A percentile compares a stretch with the other conserved stretches of the same genome.
Conservation (phyloP, 2,329 filamentous ascomycete species). For the Phoma sp. region DNA sequence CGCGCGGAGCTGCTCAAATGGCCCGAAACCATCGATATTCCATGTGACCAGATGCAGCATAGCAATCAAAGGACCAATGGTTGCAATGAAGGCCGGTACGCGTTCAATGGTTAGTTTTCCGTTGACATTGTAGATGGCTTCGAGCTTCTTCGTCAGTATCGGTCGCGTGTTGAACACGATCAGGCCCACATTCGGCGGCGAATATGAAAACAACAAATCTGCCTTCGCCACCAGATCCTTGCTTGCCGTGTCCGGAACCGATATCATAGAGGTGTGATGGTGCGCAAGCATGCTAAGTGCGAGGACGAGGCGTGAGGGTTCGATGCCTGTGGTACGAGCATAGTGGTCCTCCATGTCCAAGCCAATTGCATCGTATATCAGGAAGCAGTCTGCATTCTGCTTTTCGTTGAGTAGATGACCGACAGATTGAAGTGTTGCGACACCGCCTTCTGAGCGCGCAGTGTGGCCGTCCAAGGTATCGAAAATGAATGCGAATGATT, state of each 20-base stretch:
- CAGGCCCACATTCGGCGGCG: constrained; percentile 6
- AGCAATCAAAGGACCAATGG: not conserved
- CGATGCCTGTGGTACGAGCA: constrained; percentile 13
- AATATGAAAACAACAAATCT: constrained; percentile 20
- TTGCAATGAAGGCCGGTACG: constrained; percentile 13
- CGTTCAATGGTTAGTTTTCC: constrained; percentile 2
- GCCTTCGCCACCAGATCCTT: constrained; percentile 16
- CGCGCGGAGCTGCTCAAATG: constrained; percentile 10
- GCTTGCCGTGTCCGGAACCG: constrained; percentile 17
- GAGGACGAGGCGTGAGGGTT: constrained; percentile 16
- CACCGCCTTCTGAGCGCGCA: constrained; percentile 27
- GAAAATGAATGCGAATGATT: constrained; percentile 26
- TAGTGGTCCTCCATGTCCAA: constrained; percentile 28
- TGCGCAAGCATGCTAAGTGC: constrained; percentile 29
- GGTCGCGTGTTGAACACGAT: constrained; percentile 19
- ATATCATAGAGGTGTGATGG: constrained; percentile 25
- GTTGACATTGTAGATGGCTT: constrained; percentile 19
- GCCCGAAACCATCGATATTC: constrained; percentile 24
- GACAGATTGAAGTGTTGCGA: constrained; percentile 20
- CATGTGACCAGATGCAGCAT: constrained; percentile 24
- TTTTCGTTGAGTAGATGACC: constrained; percentile 24
- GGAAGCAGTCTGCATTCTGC: constrained; percentile 10
- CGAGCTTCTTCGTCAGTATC: constrained; percentile 7
- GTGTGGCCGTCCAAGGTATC: constrained; percentile 33
- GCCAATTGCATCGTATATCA: constrained; percentile 27